A percentile compares a stretch with the other conserved stretches of the same genome.
phyloP scores from a whole-genome alignment of 1,284 basidiomycete species.

The Tilletia indica region DNA sequence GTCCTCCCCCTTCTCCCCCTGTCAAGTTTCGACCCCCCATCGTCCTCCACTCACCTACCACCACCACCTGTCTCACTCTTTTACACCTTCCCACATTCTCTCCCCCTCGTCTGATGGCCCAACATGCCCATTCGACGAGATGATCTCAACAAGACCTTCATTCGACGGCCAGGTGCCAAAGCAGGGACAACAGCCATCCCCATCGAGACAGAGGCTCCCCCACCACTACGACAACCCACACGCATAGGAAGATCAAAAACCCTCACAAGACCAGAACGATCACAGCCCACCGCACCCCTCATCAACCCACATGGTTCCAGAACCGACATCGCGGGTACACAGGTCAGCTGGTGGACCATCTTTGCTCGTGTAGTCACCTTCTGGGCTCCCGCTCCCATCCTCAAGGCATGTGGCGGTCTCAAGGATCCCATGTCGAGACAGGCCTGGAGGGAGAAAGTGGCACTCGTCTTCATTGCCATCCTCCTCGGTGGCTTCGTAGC shows the following conservation, averaged over 20 bases:
- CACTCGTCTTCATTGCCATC: slow-evolving; percentile 45
- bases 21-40: too few species aligned
- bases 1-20: too few species aligned
- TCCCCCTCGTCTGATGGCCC: not conserved
- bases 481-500: slow-evolving; percentile 75
- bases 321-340: slow-evolving; percentile 23
- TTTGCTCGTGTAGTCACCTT: slow-evolving; percentile 45
- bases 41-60: too few species aligned
- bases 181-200: slow-evolving; percentile 43
- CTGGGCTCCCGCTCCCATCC: slow-evolving; percentile 46
- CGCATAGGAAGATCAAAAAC: slow-evolving; percentile 57
- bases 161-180: slow-evolving; percentile 40
- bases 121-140: slow-evolving; percentile 10
- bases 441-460: slow-evolving; percentile 55
- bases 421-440: slow-evolving; percentile 44
- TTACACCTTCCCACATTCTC: too few species aligned
- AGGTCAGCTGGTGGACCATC: slow-evolving; percentile 36
- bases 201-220: slow-evolving; percentile 46
- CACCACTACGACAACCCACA: slow-evolving; percentile 51
- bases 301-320: slow-evolving; percentile 64
- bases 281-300: slow-evolving; percentile 66
- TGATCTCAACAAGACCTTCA: slow-evolving; percentile 40
- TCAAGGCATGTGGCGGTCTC: slow-evolving; percentile 56
- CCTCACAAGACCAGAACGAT: slow-evolving; percentile 72
- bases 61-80: too few species aligned